Base-by-base conservation (phyloP, 164 flowering plant genomes). In the Stephania japonica region DNA sequence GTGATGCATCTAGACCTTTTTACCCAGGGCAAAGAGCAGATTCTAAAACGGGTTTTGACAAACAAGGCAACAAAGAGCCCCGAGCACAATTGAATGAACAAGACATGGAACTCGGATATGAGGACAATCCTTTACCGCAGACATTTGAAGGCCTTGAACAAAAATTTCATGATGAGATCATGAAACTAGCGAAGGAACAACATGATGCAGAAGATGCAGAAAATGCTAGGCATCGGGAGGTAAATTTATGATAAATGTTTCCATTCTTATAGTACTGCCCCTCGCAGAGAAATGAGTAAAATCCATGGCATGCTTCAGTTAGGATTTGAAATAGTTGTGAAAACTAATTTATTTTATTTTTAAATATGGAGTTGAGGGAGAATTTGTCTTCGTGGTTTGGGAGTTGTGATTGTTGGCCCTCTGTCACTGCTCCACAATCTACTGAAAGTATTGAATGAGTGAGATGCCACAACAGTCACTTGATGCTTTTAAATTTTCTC, bases 211-310 rank as follows among this genome's bases (percentile, higher is more conserved):
- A 91, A 78, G 90, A 89, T 81, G 86, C 83, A 27, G 96, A 91
- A 81, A 89, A 82, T 81, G 81, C 83, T 23, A 78, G 93, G 83
- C 93, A 91, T 67, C 85, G 85, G 64, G 91, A 89, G 93, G 96
- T 91, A 44, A 80, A 82, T 68, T 67, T 65, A 42, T 42, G 13
- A 64, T 42, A 16, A 38, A 32, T 62, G 10, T 5, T 10, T 50
- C 19, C 59, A 50, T 4, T 50, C 59, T 50, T 18, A 24, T 74
- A 10, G 4, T 50, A 21, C n/a, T 65, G 65, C 41, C 56, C 69
- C 13, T 70, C 27, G 18, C 32, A 70, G 38, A 4, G 38, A 32
- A 32, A 32, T 32, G 38, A 32, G 38, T 4, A 32, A 32, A 32
- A 32, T 32, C 4, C 38, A 32, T 32, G 38, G 38, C 38, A 32